Conservation (phyloP, 1,284 basidiomycete species). For the Cryptococcus sp. region DNA sequence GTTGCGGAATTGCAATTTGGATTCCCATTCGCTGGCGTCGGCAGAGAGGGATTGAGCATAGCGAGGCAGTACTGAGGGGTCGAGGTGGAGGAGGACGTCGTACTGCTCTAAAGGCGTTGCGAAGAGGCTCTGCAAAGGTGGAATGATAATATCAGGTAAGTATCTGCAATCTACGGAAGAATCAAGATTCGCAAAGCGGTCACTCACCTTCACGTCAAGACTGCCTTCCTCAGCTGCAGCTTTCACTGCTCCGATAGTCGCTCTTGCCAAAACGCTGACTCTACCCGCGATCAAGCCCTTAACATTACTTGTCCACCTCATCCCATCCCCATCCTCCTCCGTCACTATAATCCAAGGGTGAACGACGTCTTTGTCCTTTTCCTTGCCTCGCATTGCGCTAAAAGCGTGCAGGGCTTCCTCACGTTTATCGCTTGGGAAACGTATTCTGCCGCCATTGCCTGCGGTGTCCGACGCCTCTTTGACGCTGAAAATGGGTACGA, state of each 20-base stretch:
- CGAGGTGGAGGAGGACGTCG: conserved; percentile 78
- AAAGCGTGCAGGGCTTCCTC: conserved; percentile 63
- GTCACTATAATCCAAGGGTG: conserved; percentile 80
- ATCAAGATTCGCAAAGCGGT: not conserved
- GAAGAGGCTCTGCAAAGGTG: conserved; percentile 60
- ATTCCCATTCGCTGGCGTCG: conserved; percentile 51
- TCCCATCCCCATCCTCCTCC: conserved; percentile 72
- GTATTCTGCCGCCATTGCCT: conserved; percentile 16
- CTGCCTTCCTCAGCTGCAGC: conserved; percentile 25
- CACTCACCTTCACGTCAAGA: conserved; percentile 41
- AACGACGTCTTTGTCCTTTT: conserved; percentile 45
- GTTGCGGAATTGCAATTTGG: conserved; percentile 34
- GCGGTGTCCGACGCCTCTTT: conserved; percentile 19
- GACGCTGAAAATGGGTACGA: conserved; percentile 57
- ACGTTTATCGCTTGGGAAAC: conserved; percentile 57
- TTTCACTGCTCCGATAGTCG: conserved; percentile 59
- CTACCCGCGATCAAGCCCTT: conserved; percentile 71
- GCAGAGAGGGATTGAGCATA: conserved; percentile 60
- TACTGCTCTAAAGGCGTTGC: conserved; percentile 80
- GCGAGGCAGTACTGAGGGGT: conserved; percentile 67
- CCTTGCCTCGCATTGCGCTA: conserved; percentile 47
- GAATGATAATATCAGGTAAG: not conserved
- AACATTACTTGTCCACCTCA: conserved; percentile 69
- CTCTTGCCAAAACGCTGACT: conserved; percentile 69
- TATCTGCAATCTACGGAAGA: not conserved